Evolutionary conservation across 805 yeast species (phyloP).

Genomic region (Saturnispora quitensis): DNA sequence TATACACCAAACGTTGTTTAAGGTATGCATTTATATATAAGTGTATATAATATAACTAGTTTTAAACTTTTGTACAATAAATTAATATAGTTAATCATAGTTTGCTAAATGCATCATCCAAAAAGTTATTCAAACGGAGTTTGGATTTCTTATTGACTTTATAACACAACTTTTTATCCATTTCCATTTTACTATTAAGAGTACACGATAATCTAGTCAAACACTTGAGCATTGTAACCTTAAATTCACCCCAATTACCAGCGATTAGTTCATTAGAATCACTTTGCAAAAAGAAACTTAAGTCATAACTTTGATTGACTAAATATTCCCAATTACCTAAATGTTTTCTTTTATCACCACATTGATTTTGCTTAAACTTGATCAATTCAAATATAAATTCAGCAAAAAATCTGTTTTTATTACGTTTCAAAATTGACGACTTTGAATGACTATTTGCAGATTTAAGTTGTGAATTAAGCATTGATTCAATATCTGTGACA

Average conservation of each 20-base stretch:
- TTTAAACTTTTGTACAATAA: not conserved
- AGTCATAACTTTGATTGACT: constrained; percentile 9
- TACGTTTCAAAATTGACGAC: constrained; percentile 17
- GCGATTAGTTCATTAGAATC: constrained; percentile 2
- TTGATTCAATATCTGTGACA: constrained; percentile 14
- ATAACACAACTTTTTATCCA: constrained; percentile 3
- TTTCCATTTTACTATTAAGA: constrained; percentile 9
- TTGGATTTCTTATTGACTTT: not conserved
- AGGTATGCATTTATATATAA: not conserved
- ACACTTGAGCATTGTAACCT: constrained; percentile 9
- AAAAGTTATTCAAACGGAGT: not conserved
- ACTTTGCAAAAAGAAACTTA: constrained; percentile 11
- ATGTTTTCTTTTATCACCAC: constrained; percentile 14
- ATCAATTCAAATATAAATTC: constrained; percentile 22
- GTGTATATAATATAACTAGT: not conserved
- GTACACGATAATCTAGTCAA: constrained; percentile 8
- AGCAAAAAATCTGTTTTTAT: constrained; percentile 21
- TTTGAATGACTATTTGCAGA: constrained; percentile 20
- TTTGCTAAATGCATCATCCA: constrained; percentile 10
- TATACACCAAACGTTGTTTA: not conserved
- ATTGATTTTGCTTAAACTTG: constrained; percentile 14
- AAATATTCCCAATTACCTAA: constrained; percentile 22
- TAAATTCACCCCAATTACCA: constrained; percentile 14
- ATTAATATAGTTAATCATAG: not conserved
- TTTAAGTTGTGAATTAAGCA: constrained; percentile 20